A percentile compares a stretch with the other conserved stretches of the same genome.
phyloP scores from a whole-genome alignment of 257 asterid genomes.

The Rubia yunnanensis region DNA sequence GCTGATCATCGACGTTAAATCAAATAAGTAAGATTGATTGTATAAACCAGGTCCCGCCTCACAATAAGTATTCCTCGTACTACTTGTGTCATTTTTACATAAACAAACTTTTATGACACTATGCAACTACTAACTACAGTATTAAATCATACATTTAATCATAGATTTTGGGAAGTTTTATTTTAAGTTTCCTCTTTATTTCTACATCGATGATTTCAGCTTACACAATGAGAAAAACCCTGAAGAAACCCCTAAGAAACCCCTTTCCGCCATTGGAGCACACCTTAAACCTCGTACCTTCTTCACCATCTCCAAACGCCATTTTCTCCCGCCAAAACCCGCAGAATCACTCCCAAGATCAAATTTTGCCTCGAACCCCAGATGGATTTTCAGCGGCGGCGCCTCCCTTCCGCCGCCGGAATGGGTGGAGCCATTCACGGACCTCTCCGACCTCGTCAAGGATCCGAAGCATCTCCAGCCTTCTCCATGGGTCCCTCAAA shows the following conservation, averaged over 20 bases:
- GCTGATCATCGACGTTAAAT: no score
- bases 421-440: constrained; percentile 80
- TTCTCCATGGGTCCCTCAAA: constrained; percentile 79
- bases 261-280: constrained; percentile 27
- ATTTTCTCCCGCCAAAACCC: constrained; percentile 8
- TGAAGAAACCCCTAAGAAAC: no score
- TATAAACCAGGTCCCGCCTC: no score
- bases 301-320: constrained; percentile 10
- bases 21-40: no score
- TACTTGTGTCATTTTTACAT: no score
- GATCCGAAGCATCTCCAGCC: constrained; percentile 41
- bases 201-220: not conserved
- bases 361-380: constrained; percentile 23
- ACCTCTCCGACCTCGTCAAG: constrained; percentile 66
- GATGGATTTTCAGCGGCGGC: constrained; percentile 25
- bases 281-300: constrained; percentile 14
- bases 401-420: constrained; percentile 73
- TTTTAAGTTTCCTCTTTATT: not conserved
- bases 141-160: not conserved
- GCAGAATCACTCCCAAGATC: constrained; percentile 10
- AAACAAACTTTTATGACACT: no score
- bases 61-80: no score
- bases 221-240: constrained; percentile 38
- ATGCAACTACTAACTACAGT: no score
- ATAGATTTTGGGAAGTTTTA: no score